phyloP scores from a whole-genome alignment of 345 rosid genomes.

The Heritiera fomes region DNA sequence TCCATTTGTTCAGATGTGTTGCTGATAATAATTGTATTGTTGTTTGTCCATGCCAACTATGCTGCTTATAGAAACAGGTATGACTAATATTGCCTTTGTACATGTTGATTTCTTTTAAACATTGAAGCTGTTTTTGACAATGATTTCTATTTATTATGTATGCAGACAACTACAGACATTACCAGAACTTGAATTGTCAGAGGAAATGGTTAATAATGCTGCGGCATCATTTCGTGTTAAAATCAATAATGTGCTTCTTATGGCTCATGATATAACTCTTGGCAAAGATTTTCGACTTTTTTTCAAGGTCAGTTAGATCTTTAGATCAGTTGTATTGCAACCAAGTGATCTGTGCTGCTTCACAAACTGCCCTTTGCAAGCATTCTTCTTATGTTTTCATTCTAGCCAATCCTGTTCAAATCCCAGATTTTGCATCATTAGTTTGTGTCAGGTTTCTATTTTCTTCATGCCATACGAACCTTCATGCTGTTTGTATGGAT shows the following conservation, averaged over 20 bases:
- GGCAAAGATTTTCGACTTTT: conserved; percentile 82
- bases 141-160: not conserved
- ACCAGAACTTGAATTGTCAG: conserved; percentile 81
- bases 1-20: conserved; percentile 80
- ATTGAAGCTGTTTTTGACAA: not conserved
- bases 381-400: not conserved
- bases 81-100: not conserved
- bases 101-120: conserved; percentile 4
- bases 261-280: conserved; percentile 86
- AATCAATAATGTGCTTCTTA: conserved; percentile 68
- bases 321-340: not conserved
- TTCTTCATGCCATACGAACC: not conserved
- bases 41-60: conserved; percentile 59
- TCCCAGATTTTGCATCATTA: not conserved
- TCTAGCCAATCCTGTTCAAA: too few relatives aligned
- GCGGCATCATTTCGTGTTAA: conserved; percentile 82
- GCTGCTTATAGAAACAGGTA: conserved; percentile 66
- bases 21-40: conserved; percentile 52
- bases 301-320: conserved; percentile 54
- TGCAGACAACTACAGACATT: conserved; percentile 40
- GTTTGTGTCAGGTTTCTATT: not conserved
- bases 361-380: not conserved
- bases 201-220: conserved; percentile 80
- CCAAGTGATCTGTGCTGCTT: not conserved
- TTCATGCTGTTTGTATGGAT: not conserved